Evolutionary conservation across 2,329 filamentous ascomycete species (phyloP).

Genomic region (Xylaria sp.): DNA sequence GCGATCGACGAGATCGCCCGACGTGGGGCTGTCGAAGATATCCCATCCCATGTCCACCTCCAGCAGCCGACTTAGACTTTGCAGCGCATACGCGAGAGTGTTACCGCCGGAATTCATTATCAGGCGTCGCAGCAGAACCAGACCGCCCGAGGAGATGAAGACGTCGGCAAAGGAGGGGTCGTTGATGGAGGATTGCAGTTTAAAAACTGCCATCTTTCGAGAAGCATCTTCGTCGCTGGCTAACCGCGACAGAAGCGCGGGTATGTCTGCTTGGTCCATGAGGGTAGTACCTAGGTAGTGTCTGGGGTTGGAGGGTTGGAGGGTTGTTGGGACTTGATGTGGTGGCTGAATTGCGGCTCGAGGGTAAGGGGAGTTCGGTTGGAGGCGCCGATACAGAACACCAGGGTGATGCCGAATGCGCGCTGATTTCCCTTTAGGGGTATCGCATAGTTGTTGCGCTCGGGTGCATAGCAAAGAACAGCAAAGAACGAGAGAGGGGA

Average conservation of each 20-base stretch:
- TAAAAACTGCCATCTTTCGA: conserved; percentile 99
- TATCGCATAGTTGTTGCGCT: conserved; percentile 18
- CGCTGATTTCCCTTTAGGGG: not conserved
- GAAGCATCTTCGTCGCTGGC: conserved; percentile 82
- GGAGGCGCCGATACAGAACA: not conserved
- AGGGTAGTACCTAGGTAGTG: conserved; percentile 25
- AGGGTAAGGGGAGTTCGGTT: not conserved
- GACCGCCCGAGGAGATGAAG: conserved; percentile 88
- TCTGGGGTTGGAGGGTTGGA: not conserved
- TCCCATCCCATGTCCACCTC: conserved; percentile 99
- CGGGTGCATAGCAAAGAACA: not conserved
- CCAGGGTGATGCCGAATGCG: conserved; percentile 13
- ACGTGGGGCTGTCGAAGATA: conserved; percentile 68
- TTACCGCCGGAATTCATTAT: conserved; percentile 89
- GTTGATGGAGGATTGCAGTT: conserved; percentile 92
- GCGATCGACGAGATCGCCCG: conserved; percentile 72
- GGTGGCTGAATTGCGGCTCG: not conserved
- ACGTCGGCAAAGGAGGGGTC: conserved; percentile 96
- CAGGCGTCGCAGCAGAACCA: conserved; percentile 79
- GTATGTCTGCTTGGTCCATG: conserved; percentile 72
- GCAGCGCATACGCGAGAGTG: conserved; percentile 92
- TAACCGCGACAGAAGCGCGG: conserved; percentile 67
- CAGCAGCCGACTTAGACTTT: conserved; percentile 83
- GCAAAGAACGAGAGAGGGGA: not conserved
- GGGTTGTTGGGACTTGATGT: not conserved